Evolutionary conservation across 2,329 filamentous ascomycete genomes (phyloP), one percentile per base, ranked within the genome.

Genomic region (Fusarium neocosmosporiellum): DNA sequence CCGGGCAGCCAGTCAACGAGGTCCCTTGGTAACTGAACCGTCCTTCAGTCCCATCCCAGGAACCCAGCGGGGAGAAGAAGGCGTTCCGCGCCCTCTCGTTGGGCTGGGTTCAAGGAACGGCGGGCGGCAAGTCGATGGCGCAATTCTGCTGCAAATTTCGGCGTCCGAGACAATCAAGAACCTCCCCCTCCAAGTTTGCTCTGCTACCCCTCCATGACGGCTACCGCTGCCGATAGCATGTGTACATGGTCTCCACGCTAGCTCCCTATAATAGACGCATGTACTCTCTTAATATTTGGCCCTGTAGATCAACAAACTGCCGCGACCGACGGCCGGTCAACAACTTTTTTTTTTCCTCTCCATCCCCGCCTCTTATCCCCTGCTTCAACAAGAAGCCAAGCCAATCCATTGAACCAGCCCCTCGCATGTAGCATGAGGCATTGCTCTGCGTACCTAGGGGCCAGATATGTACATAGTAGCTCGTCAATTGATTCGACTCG

Each of bases 131-230:
- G 65, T 46, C 74, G 76, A 78, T 78, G 75, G 76, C 76, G 76
- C 75, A 78, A 78, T 78, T 72, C 65, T 62, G 53, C n/a, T 57
- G 70, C 55, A 71, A 74, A 70, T 72, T 74, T 74, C 72, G 72
- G 72, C 60, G 58, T 64, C 72, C 72, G 70, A 74, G 46, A 50
- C 27, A 31, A 29, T 29, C 46, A 50, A 64, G 65, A 68, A 61
- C 66, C 27, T 63, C 27, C 37, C 59, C 43, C 66, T 64, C 63
- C 59, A 66, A 62, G 71, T 29, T 43, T 70, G 69, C 59, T 59
- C 72, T 74, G 41, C 69, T 75, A 66, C 75, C 75, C 73, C 75
- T 77, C 75, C 65, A 72, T 72, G 33, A 61, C 34, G 65, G 64
- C 68, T 75, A 41, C 48, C 65, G 58, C 50, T 24, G 37, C 29